Percentiles rank a stretch among this genome's conserved stretches.
Evolutionary conservation across 495 filamentous ascomycete species (phyloP).

Genomic region (Neurospora discreta): DNA sequence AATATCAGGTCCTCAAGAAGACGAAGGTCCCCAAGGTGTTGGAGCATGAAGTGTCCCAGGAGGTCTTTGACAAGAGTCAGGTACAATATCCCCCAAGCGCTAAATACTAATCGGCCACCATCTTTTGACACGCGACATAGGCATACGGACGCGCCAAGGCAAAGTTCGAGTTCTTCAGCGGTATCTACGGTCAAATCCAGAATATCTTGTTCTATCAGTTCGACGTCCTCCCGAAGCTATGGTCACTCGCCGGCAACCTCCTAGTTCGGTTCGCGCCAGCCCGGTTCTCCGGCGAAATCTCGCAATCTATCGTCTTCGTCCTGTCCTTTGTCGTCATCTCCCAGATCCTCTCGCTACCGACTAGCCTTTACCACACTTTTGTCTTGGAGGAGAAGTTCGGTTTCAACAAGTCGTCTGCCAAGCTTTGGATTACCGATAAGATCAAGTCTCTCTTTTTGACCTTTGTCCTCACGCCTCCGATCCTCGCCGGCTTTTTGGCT

Average conservation of each 20-base stretch:
- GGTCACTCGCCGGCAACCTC: conserved; percentile 66
- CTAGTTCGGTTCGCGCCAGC: conserved; percentile 62
- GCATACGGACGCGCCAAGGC: conserved; percentile 93
- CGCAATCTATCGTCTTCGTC: conserved; percentile 86
- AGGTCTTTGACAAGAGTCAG: conserved; percentile 90
- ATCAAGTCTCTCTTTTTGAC: conserved; percentile 80
- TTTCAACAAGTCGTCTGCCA: conserved; percentile 94
- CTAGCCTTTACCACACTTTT: conserved; percentile 84
- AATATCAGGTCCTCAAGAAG: conserved; percentile 72
- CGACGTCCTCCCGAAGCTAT: conserved; percentile 82
- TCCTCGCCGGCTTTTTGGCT: conserved; percentile 79
- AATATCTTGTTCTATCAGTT: conserved; percentile 80
- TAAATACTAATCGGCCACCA: conserved; percentile 27
- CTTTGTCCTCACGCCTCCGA: conserved; percentile 67
- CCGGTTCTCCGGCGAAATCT: conserved; percentile 81
- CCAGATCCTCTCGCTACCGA: conserved; percentile 65
- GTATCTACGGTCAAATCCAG: conserved; percentile 74
- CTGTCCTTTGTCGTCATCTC: conserved; percentile 75
- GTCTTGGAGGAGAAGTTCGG: conserved; percentile 94
- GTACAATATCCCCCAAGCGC: not conserved
- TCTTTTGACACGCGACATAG: conserved; percentile 24
- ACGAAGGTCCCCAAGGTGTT: conserved; percentile 76
- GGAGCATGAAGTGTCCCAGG: conserved; percentile 71
- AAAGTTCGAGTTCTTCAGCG: conserved; percentile 68
- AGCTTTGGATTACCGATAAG: conserved; percentile 82